These are phyloP conservation scores for Oryza longistaminata DNA, from an alignment of 176 grass and related monocot genomes.

Conservation along the genomic window DNA sequence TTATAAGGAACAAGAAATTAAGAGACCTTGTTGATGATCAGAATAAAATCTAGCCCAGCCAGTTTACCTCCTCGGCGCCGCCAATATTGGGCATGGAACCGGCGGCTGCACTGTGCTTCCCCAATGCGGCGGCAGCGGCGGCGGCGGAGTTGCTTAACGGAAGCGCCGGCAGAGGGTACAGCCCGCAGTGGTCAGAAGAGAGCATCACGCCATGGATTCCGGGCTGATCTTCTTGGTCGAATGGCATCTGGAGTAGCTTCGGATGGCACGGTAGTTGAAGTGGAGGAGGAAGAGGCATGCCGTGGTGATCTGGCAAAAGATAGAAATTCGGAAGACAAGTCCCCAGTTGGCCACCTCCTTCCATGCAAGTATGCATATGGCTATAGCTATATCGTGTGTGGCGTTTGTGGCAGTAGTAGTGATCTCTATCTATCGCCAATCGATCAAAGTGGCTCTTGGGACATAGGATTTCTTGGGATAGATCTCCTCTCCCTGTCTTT, in stretches of 20 bases:
- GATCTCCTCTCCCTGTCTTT: slow-evolving; percentile 4
- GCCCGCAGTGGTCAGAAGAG: slow-evolving; percentile 33
- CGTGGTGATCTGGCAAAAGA: slow-evolving; percentile 41
- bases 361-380: slow-evolving; percentile 56
- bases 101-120: not conserved
- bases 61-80: slow-evolving; percentile 35
- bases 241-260: slow-evolving; percentile 51
- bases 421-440: not conserved
- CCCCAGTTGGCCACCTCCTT: slow-evolving; percentile 38
- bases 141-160: slow-evolving; percentile 21
- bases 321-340: slow-evolving; percentile 39
- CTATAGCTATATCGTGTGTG: not conserved
- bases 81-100: slow-evolving; percentile 32
- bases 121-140: not conserved
- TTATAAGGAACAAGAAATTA: not conserved
- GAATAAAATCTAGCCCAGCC: not conserved
- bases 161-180: slow-evolving; percentile 42
- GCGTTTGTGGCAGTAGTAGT: not conserved
- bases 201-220: slow-evolving; percentile 41
- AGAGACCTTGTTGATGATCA: not conserved
- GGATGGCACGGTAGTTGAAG: slow-evolving; percentile 41
- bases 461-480: slow-evolving; percentile 23
- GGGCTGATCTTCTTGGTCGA: slow-evolving; percentile 39
- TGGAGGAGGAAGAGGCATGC: slow-evolving; percentile 36
- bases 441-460: slow-evolving; percentile 43